Evolutionary conservation across 73 alveolate species (phyloP).

Genomic region (Paramecium sexaurelia): DNA sequence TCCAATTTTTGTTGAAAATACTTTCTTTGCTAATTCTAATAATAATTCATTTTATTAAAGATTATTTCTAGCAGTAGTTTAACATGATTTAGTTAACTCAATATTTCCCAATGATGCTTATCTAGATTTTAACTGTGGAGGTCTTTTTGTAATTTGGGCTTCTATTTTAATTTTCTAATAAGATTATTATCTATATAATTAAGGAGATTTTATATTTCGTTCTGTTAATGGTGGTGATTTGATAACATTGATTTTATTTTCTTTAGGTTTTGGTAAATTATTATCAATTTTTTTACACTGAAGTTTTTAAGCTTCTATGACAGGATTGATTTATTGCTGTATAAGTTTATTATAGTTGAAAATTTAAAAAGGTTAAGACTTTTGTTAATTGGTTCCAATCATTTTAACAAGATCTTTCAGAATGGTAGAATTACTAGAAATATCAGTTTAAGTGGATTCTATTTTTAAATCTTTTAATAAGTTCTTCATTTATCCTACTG

Average conservation of each 20-base stretch:
- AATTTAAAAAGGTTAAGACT: background rate
- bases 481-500: constrained; percentile 51
- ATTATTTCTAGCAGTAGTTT: constrained; percentile 2
- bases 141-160: background rate
- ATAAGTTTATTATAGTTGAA: background rate
- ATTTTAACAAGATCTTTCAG: constrained; percentile 34
- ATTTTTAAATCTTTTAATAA: constrained; percentile 37
- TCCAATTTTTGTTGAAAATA: background rate
- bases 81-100: background rate
- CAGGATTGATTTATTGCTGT: constrained; percentile 5
- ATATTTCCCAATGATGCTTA: background rate
- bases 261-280: background rate
- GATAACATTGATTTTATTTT: background rate
- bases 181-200: background rate
- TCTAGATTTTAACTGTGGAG: background rate
- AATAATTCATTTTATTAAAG: background rate
- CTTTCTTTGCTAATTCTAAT: constrained; percentile 12
- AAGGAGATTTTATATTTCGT: background rate
- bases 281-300: background rate
- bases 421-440: constrained; percentile 19
- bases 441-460: constrained; percentile 46
- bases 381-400: background rate
- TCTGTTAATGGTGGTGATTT: constrained; percentile 6
- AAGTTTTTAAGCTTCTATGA: background rate
- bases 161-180: background rate